Percentiles rank a stretch among this genome's conserved stretches.
phyloP scores from a whole-genome alignment of 2,329 filamentous ascomycete genomes.

The Truncatella angustata region DNA sequence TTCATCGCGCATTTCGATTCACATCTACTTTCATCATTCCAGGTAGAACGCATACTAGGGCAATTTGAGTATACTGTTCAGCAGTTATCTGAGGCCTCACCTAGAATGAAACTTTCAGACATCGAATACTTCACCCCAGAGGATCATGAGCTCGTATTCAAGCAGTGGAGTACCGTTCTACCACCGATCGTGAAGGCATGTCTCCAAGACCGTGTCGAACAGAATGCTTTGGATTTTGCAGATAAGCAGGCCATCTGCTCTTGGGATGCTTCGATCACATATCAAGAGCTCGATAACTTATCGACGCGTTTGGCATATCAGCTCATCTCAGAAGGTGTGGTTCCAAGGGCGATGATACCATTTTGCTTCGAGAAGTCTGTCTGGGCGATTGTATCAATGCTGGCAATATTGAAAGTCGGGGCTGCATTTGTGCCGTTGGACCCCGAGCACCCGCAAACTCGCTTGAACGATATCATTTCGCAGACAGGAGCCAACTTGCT shows the following conservation, averaged over 20 bases:
- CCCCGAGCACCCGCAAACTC: constrained; percentile 30
- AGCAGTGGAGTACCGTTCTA: constrained; percentile 5
- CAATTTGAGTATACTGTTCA: constrained; percentile 12
- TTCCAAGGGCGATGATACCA: constrained; percentile 28
- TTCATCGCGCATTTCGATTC: neutral
- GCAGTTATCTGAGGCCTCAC: constrained; percentile 11
- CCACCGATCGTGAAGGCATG: neutral
- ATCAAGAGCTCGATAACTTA: constrained; percentile 24
- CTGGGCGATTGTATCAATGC: constrained; percentile 30
- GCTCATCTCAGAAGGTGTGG: constrained; percentile 23
- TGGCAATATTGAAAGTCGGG: constrained; percentile 34
- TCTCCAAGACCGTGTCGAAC: constrained; percentile 4
- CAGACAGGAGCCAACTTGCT: constrained; percentile 17
- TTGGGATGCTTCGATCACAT: constrained; percentile 29
- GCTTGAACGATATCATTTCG: constrained; percentile 31
- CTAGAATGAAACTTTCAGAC: constrained; percentile 4
- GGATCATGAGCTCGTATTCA: constrained; percentile 8
- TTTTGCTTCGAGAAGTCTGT: constrained; percentile 34
- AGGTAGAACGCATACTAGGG: constrained; percentile 10
- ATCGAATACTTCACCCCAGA: constrained; percentile 12
- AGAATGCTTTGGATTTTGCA: neutral
- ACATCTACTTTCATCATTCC: constrained; percentile 1
- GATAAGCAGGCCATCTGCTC: constrained; percentile 19
- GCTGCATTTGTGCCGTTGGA: constrained; percentile 34
- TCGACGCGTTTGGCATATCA: constrained; percentile 22